Evolutionary conservation across 2,329 filamentous ascomycete species (phyloP).

Genomic region (Hyphodiscus sp.): DNA sequence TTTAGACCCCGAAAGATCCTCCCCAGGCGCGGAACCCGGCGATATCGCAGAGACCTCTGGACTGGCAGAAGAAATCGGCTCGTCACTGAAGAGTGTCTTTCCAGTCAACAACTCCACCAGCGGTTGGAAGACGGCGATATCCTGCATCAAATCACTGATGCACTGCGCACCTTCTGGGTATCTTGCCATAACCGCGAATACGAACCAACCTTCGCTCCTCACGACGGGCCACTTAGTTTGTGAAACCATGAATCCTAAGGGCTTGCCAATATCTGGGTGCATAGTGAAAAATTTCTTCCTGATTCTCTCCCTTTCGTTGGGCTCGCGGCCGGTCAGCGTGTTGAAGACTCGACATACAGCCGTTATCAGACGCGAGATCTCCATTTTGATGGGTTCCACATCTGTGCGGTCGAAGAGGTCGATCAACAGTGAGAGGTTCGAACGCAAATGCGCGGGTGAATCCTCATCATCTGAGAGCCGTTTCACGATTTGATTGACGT

Average conservation of each 20-base stretch:
- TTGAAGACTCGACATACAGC: constrained; percentile 50
- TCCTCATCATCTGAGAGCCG: constrained; percentile 34
- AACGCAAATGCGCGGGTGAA: constrained; percentile 29
- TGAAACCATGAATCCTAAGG: constrained; percentile 46
- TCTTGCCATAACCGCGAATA: constrained; percentile 53
- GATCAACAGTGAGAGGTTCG: constrained; percentile 35
- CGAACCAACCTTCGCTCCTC: constrained; percentile 55
- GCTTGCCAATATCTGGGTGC: constrained; percentile 27
- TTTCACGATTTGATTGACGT: constrained; percentile 44
- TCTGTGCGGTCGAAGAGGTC: constrained; percentile 39
- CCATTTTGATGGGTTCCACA: constrained; percentile 50
- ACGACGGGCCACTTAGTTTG: constrained; percentile 54
- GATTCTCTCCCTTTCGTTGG: constrained; percentile 31
- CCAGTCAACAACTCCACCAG: constrained; percentile 46
- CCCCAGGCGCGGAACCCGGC: background rate
- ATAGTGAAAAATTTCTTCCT: constrained; percentile 26
- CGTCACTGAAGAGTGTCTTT: constrained; percentile 26
- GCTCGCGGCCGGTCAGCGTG: constrained; percentile 29
- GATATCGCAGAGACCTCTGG: background rate
- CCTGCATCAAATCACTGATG: constrained; percentile 38
- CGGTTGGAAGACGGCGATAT: constrained; percentile 36
- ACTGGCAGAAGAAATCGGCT: background rate
- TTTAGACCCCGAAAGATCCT: constrained; percentile 1
- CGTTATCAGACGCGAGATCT: constrained; percentile 48
- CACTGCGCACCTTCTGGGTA: constrained; percentile 42